Conservation (phyloP, 108 stramenopile species). For the Cyclotella distinguenda region DNA sequence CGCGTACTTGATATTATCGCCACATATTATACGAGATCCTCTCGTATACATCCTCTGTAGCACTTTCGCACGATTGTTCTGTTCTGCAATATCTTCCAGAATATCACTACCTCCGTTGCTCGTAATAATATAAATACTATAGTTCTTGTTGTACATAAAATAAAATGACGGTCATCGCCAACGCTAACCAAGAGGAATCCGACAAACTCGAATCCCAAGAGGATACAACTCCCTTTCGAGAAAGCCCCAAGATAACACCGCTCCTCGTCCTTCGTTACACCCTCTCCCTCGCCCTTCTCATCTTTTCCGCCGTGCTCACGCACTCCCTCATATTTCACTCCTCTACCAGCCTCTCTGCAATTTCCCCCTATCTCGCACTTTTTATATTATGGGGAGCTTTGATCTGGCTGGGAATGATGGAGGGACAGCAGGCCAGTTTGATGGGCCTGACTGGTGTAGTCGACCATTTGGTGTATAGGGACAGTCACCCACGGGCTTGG, state of each 20-base stretch:
- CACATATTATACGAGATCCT: too few relatives aligned
- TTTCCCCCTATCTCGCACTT: constrained; percentile 49
- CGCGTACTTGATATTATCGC: constrained; percentile 27
- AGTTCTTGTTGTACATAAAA: too few relatives aligned
- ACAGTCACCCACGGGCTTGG: constrained; percentile 52
- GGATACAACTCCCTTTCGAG: too few relatives aligned
- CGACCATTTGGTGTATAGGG: constrained; percentile 48
- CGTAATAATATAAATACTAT: too few relatives aligned
- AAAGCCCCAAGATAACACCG: too few relatives aligned
- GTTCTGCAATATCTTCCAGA: too few relatives aligned
- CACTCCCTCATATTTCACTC: constrained; percentile 54
- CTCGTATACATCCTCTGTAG: too few relatives aligned
- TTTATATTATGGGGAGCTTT: constrained; percentile 54
- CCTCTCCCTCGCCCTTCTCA: constrained; percentile 43
- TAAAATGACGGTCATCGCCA: neutral
- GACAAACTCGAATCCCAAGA: too few relatives aligned
- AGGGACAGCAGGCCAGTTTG: constrained; percentile 68
- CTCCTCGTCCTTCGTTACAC: too few relatives aligned
- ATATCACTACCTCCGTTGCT: too few relatives aligned
- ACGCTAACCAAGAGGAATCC: too few relatives aligned
- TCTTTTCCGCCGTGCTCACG: constrained; percentile 57
- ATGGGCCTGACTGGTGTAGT: constrained; percentile 63
- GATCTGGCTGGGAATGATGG: constrained; percentile 66
- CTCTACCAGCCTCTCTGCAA: constrained; percentile 44
- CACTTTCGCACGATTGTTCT: too few relatives aligned